phyloP scores from a whole-genome alignment of 768 basidiomycete genomes.

The Cyathus striatus region DNA sequence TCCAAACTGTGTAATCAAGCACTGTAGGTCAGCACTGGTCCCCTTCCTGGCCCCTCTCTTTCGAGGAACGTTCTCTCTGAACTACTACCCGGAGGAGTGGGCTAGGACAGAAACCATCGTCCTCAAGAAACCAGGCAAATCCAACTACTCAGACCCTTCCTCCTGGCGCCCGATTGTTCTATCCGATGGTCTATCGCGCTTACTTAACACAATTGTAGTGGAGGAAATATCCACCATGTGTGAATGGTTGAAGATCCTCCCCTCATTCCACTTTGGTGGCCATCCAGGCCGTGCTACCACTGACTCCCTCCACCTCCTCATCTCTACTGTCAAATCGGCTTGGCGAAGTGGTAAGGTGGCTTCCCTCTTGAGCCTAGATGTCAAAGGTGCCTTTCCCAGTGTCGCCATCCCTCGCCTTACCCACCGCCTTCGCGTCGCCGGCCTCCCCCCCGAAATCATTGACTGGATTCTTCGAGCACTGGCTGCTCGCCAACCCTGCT shows the following conservation, averaged over 20 bases:
- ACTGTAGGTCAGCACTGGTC: slow-evolving; percentile 15
- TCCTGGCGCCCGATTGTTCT: slow-evolving; percentile 29
- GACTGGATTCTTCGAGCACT: neutral
- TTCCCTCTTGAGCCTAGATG: slow-evolving; percentile 26
- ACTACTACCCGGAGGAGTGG: slow-evolving; percentile 13
- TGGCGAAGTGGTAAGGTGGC: slow-evolving; percentile 26
- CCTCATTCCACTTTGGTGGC: slow-evolving; percentile 19
- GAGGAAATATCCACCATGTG: slow-evolving; percentile 8
- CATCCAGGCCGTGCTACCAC: slow-evolving; percentile 19
- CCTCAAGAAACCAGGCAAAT: slow-evolving; percentile 27
- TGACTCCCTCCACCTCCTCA: slow-evolving; percentile 22
- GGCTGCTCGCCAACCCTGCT: neutral
- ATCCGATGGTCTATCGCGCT: slow-evolving; percentile 11
- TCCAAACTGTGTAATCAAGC: slow-evolving; percentile 23
- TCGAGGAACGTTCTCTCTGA: slow-evolving; percentile 18
- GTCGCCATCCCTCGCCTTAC: slow-evolving; percentile 12
- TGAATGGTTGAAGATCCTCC: slow-evolving; percentile 10
- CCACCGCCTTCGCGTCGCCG: slow-evolving; percentile 15
- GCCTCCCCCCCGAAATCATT: neutral
- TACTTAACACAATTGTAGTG: slow-evolving; percentile 14
- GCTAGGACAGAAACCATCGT: slow-evolving; percentile 16
- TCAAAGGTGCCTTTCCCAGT: slow-evolving; percentile 30
- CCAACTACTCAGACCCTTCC: slow-evolving; percentile 23
- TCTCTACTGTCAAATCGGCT: slow-evolving; percentile 26
- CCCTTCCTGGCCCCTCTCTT: slow-evolving; percentile 20